phyloP scores from a whole-genome alignment of 257 asterid species.

The Nicotiana sylvestris region DNA sequence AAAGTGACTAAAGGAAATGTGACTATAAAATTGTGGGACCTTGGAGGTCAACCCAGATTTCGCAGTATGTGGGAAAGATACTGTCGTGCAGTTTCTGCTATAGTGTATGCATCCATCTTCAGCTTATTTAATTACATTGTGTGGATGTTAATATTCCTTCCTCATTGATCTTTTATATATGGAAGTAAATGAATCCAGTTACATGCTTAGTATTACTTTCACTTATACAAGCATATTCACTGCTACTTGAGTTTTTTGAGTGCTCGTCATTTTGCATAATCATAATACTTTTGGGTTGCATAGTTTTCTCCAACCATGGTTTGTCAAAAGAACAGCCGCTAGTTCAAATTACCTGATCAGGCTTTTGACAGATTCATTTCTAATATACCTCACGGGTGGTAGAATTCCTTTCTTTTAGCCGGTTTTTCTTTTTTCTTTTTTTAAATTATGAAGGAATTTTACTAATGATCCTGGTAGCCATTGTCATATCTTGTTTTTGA shows the following conservation, averaged over 20 bases:
- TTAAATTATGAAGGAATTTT: not conserved
- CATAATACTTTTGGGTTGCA: not conserved
- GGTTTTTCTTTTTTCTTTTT: not conserved
- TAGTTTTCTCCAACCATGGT: constrained; percentile 1
- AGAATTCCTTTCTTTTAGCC: not conserved
- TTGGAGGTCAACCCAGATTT: constrained; percentile 99
- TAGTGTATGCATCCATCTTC: constrained; percentile 57
- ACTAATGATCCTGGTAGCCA: not conserved
- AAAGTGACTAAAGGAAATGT: constrained; percentile 97
- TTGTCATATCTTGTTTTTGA: not conserved
- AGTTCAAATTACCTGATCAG: not conserved
- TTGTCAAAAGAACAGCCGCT: not conserved
- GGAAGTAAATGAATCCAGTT: not conserved
- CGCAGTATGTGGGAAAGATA: constrained; percentile 98
- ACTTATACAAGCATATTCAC: not conserved
- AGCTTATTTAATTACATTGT: not conserved
- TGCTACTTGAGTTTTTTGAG: not conserved
- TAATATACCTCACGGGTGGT: not conserved
- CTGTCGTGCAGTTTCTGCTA: constrained; percentile 97
- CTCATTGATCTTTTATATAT: not conserved
- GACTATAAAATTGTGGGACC: constrained; percentile 97
- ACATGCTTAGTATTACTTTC: not conserved
- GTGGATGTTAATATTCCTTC: not conserved
- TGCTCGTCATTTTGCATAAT: not conserved
- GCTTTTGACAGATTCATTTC: not conserved